Percentiles rank a stretch among this genome's conserved stretches.
Evolutionary conservation across 2,329 filamentous ascomycete genomes (phyloP).

Genomic region (Periconia sp.): DNA sequence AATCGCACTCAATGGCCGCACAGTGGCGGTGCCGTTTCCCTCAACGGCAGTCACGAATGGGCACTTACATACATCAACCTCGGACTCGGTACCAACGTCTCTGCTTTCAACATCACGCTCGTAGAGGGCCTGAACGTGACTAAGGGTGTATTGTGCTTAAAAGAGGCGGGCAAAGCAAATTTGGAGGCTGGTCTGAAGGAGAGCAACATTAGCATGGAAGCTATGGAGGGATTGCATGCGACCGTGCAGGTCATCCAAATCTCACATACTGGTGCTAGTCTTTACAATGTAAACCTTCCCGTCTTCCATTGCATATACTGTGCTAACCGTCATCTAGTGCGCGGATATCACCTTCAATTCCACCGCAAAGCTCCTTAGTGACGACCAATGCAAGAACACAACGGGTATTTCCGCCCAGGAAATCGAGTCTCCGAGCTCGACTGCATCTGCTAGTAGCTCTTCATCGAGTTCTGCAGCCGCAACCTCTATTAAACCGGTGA

Average conservation of each 20-base stretch:
- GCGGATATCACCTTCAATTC: conserved; percentile 52
- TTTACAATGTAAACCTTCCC: conserved; percentile 50
- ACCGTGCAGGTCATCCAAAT: conserved; percentile 55
- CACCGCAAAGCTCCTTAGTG: conserved; percentile 43
- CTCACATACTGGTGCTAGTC: conserved; percentile 44
- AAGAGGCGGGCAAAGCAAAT: conserved; percentile 23
- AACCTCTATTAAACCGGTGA: conserved; percentile 16
- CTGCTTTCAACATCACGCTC: conserved; percentile 54
- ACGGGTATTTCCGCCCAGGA: conserved; percentile 40
- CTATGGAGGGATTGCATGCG: conserved; percentile 48
- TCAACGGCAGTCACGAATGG: conserved; percentile 50
- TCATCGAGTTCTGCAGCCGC: conserved; percentile 12
- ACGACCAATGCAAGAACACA: conserved; percentile 47
- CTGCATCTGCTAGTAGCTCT: background rate
- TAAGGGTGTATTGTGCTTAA: conserved; percentile 54
- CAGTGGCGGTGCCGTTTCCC: conserved; percentile 50
- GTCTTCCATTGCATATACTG: background rate
- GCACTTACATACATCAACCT: conserved; percentile 57
- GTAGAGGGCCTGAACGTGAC: conserved; percentile 56
- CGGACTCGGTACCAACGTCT: conserved; percentile 49
- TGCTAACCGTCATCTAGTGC: conserved; percentile 40
- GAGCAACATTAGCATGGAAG: conserved; percentile 20
- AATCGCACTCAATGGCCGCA: conserved; percentile 57
- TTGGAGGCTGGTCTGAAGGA: conserved; percentile 23
- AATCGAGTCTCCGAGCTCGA: background rate